Percentiles rank a stretch among this genome's conserved stretches.
phyloP scores from a whole-genome alignment of 2,329 filamentous ascomycete species.

The Penicillium paneum region DNA sequence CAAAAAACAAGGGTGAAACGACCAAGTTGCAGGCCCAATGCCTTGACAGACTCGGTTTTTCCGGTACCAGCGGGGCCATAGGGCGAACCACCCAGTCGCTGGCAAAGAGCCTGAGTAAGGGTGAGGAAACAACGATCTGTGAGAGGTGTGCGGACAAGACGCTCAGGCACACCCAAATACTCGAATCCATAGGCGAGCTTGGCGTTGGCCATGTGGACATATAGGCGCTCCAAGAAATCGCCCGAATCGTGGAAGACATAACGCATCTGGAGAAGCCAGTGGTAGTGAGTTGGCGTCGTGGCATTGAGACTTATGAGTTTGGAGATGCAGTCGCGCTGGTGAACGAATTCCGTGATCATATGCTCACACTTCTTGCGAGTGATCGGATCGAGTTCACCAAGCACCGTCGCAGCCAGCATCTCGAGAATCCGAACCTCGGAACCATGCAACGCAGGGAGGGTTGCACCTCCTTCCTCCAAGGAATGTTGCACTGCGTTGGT shows the following conservation, averaged over 20 bases:
- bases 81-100: constrained; percentile 91
- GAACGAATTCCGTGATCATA: constrained; percentile 97
- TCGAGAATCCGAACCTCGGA: constrained; percentile 81
- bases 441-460: constrained; percentile 69
- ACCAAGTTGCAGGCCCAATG: constrained; percentile 90
- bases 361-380: constrained; percentile 96
- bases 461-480: constrained; percentile 67
- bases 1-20: constrained; percentile 98
- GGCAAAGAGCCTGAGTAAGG: constrained; percentile 90
- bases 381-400: constrained; percentile 83
- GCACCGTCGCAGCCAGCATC: constrained; percentile 80
- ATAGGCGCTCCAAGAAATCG: constrained; percentile 76
- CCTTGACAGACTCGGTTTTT: constrained; percentile 99
- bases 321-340: constrained; percentile 90
- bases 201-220: constrained; percentile 96
- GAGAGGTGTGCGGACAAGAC: constrained; percentile 91
- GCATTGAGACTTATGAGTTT: constrained; percentile 77
- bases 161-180: constrained; percentile 92
- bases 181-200: constrained; percentile 95
- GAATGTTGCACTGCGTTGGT: constrained; percentile 80
- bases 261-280: constrained; percentile 96
- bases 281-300: constrained; percentile 71
- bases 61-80: constrained; percentile 97
- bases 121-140: constrained; percentile 99
- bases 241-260: constrained; percentile 82